These are phyloP conservation scores for Solanum pimpinellifolium DNA, from an alignment of 257 asterid species.

Conservation along the genomic window DNA sequence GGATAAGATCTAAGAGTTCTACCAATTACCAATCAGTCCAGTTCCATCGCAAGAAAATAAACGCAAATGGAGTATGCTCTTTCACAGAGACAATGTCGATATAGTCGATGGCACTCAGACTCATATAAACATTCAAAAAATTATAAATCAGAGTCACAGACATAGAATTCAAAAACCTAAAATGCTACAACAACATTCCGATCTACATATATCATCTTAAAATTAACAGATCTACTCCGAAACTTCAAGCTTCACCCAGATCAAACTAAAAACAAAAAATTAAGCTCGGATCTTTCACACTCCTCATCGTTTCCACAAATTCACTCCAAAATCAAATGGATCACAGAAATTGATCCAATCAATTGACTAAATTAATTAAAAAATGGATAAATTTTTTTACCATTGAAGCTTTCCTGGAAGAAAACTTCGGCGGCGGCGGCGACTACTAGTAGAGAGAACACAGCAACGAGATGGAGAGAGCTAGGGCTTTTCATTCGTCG, in stretches of 20 bases:
- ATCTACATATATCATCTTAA: neutral
- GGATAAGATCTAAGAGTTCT: neutral
- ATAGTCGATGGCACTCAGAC: neutral
- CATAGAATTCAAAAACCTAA: neutral
- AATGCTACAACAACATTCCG: neutral
- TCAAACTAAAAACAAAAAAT: neutral
- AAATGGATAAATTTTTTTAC: slow-evolving; percentile 15
- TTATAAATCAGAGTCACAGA: neutral
- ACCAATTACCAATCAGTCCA: neutral
- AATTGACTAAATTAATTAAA: neutral
- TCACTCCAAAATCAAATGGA: neutral
- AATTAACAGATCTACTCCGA: neutral
- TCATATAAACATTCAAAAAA: neutral
- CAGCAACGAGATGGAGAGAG: slow-evolving; percentile 27
- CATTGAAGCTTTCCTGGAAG: slow-evolving; percentile 87
- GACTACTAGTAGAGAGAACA: slow-evolving; percentile 42
- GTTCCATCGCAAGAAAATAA: neutral
- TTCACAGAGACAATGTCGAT: neutral
- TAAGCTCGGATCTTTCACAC: neutral
- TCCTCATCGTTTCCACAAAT: neutral
- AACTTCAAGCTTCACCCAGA: neutral
- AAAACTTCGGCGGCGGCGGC: slow-evolving; percentile 53
- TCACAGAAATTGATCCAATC: neutral
- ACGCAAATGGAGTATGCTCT: neutral
- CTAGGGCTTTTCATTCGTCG: slow-evolving; percentile 34